Conservation (phyloP, 225 moss, liverwort and hornwort genomes). For the Polytrichum formosum region DNA sequence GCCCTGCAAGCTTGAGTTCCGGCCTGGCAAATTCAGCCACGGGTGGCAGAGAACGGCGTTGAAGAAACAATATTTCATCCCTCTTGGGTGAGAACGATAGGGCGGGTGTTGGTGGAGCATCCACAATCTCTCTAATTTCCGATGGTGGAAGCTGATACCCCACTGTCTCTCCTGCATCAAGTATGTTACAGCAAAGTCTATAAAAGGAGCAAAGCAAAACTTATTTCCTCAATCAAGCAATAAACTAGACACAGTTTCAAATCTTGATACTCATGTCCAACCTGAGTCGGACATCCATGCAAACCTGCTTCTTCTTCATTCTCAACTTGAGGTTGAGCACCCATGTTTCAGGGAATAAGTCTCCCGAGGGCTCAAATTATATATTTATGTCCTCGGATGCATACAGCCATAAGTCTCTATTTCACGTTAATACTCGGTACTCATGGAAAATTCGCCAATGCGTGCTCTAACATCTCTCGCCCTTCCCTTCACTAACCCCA, state of each 20-base stretch:
- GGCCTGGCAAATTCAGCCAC: constrained; percentile 58
- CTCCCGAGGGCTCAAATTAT: too few species aligned
- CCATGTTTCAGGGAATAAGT: neutral
- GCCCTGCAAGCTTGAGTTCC: constrained; percentile 61
- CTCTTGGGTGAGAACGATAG: constrained; percentile 63
- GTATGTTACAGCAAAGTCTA: too few species aligned
- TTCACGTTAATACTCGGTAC: too few species aligned
- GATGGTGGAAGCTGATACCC: constrained; percentile 51
- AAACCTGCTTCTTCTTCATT: neutral
- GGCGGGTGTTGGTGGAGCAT: constrained; percentile 57
- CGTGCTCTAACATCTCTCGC: too few species aligned
- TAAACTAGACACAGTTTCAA: neutral
- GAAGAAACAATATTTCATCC: constrained; percentile 55
- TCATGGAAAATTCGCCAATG: too few species aligned
- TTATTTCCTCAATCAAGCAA: neutral
- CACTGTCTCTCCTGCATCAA: constrained; percentile 14
- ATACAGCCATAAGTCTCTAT: too few species aligned
- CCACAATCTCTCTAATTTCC: constrained; percentile 62
- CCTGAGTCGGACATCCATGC: neutral
- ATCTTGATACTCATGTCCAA: too few species aligned
- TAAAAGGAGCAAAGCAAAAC: neutral
- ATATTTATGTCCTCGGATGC: too few species aligned
- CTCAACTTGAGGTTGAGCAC: neutral
- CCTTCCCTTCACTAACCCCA: neutral
- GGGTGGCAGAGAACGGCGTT: constrained; percentile 56